These are phyloP conservation scores for Solanum etuberosum DNA, from an alignment of 257 asterid genomes.

Conservation along the genomic window DNA sequence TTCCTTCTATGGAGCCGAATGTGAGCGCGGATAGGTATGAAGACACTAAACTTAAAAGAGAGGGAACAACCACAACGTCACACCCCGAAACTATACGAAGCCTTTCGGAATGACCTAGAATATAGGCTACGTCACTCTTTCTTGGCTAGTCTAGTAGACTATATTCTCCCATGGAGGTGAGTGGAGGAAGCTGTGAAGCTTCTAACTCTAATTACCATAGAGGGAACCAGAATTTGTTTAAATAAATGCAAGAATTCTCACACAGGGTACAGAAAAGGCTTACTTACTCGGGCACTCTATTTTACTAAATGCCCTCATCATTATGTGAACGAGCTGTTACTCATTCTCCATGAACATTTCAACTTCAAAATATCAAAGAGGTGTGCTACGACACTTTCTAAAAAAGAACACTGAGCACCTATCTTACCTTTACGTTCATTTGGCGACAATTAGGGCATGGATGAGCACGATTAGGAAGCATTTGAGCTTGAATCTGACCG, in stretches of 20 bases:
- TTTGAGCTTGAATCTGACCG: conserved; percentile 43
- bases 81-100: background rate
- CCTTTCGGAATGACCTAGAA: background rate
- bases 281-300: background rate
- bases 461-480: conserved; percentile 28
- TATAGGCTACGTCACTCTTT: no score
- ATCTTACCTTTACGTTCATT: conserved; percentile 53
- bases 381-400: background rate
- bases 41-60: background rate
- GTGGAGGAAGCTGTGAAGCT: no score
- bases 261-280: background rate
- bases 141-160: no score
- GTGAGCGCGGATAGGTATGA: background rate
- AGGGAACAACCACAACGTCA: background rate
- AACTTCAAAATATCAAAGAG: background rate
- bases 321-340: background rate
- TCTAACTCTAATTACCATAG: background rate
- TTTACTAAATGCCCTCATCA: background rate
- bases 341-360: background rate
- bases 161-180: no score
- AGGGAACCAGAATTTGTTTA: background rate
- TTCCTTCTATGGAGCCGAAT: background rate
- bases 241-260: background rate
- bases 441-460: conserved; percentile 73
- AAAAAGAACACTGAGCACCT: background rate